phyloP scores from a whole-genome alignment of 257 asterid genomes.

The Nicotiana obtusifolia region DNA sequence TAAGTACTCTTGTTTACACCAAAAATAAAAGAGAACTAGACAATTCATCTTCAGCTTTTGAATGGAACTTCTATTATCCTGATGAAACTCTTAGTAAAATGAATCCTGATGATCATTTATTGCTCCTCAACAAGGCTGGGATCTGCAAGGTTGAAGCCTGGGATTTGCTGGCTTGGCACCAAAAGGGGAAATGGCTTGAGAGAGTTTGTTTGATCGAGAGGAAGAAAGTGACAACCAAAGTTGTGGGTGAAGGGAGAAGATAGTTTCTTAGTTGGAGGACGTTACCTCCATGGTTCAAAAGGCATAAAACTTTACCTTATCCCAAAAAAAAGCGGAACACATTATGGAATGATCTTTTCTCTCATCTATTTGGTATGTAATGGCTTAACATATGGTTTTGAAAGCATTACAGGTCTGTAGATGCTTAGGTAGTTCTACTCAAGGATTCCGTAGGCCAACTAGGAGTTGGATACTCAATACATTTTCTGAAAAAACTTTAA shows the following conservation, averaged over 20 bases:
- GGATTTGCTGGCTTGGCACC: not conserved
- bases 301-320: not conserved
- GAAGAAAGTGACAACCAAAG: not conserved
- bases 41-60: too few relatives aligned
- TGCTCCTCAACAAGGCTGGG: not conserved
- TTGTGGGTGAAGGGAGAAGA: not conserved
- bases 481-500: not conserved
- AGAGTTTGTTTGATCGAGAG: not conserved
- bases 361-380: not conserved
- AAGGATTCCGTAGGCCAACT: not conserved
- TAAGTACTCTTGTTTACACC: too few relatives aligned
- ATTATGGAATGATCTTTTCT: not conserved
- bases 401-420: not conserved
- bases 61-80: too few relatives aligned
- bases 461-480: not conserved
- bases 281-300: not conserved
- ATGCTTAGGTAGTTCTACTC: not conserved
- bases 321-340: not conserved
- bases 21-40: too few relatives aligned
- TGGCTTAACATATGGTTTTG: not conserved
- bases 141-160: not conserved
- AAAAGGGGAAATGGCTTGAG: not conserved
- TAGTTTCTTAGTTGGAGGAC: not conserved
- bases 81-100: not conserved
- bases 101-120: not conserved